Percentiles rank a stretch among this genome's conserved stretches.
phyloP scores from a whole-genome alignment of 495 filamentous ascomycete genomes.

The Penicillium subrubescens region DNA sequence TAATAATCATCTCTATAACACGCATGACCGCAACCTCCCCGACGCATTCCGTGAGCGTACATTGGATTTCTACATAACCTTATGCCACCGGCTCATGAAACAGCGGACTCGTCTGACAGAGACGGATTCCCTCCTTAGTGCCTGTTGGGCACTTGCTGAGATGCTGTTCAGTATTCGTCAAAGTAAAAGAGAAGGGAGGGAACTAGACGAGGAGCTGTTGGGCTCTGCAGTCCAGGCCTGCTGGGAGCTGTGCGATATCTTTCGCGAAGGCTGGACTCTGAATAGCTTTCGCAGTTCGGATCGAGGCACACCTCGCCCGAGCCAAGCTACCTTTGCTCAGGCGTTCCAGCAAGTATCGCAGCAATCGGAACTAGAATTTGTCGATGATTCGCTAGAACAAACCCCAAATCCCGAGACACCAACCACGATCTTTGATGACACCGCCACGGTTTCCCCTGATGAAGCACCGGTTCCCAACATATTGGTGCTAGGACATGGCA shows the following conservation, averaged over 20 bases:
- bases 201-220: slow-evolving; percentile 77
- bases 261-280: slow-evolving; percentile 90
- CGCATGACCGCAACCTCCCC: slow-evolving; percentile 80
- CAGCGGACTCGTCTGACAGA: slow-evolving; percentile 75
- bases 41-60: slow-evolving; percentile 89
- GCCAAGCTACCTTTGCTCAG: slow-evolving; percentile 70
- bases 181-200: slow-evolving; percentile 71
- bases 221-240: slow-evolving; percentile 88
- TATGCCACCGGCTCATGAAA: slow-evolving; percentile 93
- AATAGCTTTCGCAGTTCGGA: slow-evolving; percentile 83
- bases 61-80: slow-evolving; percentile 88
- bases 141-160: slow-evolving; percentile 89
- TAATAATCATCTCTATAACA: slow-evolving; percentile 93
- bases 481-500: slow-evolving; percentile 72
- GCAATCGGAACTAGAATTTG: slow-evolving; percentile 31
- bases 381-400: slow-evolving; percentile 36
- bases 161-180: slow-evolving; percentile 93
- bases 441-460: slow-evolving; percentile 71
- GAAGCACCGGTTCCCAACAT: slow-evolving; percentile 81
- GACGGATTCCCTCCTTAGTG: slow-evolving; percentile 78
- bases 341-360: slow-evolving; percentile 51
- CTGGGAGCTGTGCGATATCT: slow-evolving; percentile 94
- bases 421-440: slow-evolving; percentile 91
- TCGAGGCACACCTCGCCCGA: slow-evolving; percentile 80
- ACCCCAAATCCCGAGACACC: slow-evolving; percentile 76